Base-by-base conservation (phyloP, 139 green algal species). In the Tetradesmus obliquus region DNA sequence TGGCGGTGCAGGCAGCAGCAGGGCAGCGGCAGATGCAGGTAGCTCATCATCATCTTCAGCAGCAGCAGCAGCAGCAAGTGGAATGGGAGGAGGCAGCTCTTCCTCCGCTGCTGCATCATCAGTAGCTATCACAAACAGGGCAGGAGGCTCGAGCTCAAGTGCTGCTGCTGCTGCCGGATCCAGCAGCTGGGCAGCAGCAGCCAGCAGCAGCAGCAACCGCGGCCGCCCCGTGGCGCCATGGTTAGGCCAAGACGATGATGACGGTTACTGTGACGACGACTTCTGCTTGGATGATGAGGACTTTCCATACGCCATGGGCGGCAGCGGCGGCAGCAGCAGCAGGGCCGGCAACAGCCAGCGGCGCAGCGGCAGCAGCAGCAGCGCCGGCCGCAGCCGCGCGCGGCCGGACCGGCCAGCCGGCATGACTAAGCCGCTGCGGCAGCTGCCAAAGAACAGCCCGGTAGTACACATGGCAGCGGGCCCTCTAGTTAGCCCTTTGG, bases 401-500 rank as follows among this genome's bases (percentile, higher is more conserved):
- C 55, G 69, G 4, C 55, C 66, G 19, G 80, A 55, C 5, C 84
- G 62, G n/a, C 66, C 89, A 54, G n/a, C 82, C 6, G 19, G 22
- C 55, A 81, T 74, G 54, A 19, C 19, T 58, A 88, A 58, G 22
- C 74, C 90, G 57, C 17, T 45, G 3, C 55, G 15, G 19, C 51
- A 86, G 74, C n/a, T 88, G 8, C 89, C 90, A 5, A 88, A 93
- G 83, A 55, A 58, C 89, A 82, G 54, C 51, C 71, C 45, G 3
- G 81, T 53, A 22, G 71, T 55, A 58, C 2, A 24, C 12, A 17
- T 62, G 13, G 62, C 62, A 58, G 54, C 51, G 51, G 71, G 60
- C 1, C 55, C 55, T 7, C 17, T 85, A 20, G 32, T 87, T 15
- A 72, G 53, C 10, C 62, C 80, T 3, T 55, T 91, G 69, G 84